Evolutionary conservation across 345 rosid genomes (phyloP).

Genomic region (Nasturtium officinale): DNA sequence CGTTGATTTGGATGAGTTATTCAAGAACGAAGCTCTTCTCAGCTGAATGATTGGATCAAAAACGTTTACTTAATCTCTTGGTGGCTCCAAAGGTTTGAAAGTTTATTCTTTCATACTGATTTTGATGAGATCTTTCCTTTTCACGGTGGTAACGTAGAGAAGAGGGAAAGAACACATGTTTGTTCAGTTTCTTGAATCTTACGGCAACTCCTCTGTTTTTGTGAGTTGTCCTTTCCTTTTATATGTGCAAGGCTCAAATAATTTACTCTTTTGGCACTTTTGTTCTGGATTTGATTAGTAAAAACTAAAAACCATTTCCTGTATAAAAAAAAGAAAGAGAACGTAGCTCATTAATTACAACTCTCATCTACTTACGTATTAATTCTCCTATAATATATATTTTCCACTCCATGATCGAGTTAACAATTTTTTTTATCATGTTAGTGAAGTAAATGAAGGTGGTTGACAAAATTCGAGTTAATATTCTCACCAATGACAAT

Average conservation of each 20-base stretch:
- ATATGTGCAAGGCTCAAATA: neutral
- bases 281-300: neutral
- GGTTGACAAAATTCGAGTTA: neutral
- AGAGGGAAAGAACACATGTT: neutral
- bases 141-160: constrained; percentile 10
- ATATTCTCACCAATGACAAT: neutral
- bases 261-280: neutral
- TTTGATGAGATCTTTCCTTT: neutral
- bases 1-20: constrained; percentile 54
- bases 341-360: neutral
- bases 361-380: neutral
- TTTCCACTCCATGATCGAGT: too few relatives aligned
- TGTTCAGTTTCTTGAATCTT: constrained; percentile 13
- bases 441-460: constrained; percentile 5
- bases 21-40: constrained; percentile 42
- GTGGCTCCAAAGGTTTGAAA: neutral
- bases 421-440: too few relatives aligned
- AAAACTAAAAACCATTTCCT: neutral
- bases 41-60: constrained; percentile 30
- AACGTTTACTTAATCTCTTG: neutral
- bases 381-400: too few relatives aligned
- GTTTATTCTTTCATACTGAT: neutral
- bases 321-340: neutral
- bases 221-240: neutral
- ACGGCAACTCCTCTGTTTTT: neutral